Base-by-base conservation (phyloP, 208 protist genomes). In the Balamuthia mandrillaris region DNA sequence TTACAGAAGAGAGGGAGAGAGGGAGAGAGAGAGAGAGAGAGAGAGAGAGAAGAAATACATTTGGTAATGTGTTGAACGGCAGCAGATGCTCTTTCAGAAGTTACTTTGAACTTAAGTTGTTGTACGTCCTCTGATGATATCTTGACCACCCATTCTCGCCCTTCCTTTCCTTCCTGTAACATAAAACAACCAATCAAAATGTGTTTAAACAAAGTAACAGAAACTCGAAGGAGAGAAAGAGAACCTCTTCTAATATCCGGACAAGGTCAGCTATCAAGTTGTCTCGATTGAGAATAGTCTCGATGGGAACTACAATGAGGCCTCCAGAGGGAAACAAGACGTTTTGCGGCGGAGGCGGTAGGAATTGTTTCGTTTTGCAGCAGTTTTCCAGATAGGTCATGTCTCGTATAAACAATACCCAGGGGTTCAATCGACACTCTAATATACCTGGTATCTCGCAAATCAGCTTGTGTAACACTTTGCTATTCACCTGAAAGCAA, bases 361-460 rank as follows among this genome's bases (percentile, higher is more conserved):
- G 68, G 31, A 56, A 31, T 2, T 12, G 21, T 14, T 51, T 27
- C 1, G 45, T 41, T 35, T 56, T 51, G 45, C 68, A 78, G 45
- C 68, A 78, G 68, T 56, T 78, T 29, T 78, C 68, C n/a, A 78
- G 45, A 18, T 78, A 78, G 29, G 51, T 47, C 45, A 78, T 78
- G n/a, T 47, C 68, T 14, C 68, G 45, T 47, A 78, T 47, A 31
- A 78, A 78, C 39, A 56, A 29, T 14, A 78, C 58, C 16, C 45
- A 21, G 27, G 68, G 68, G 68, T 78, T 78, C 31, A 78, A 47
- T 0, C 68, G 68, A 18, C 68, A 78, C 44, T 78, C 68, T 29
- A 78, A 47, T 47, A 78, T 78, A 47, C 68, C 68, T 47, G 68
- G 68, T 35, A 78, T 47, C 44, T 58, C 31, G 16, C 68, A 58